These are phyloP conservation scores for Striga hermonthica DNA, from an alignment of 305 asterid species.

Conservation along the genomic window DNA sequence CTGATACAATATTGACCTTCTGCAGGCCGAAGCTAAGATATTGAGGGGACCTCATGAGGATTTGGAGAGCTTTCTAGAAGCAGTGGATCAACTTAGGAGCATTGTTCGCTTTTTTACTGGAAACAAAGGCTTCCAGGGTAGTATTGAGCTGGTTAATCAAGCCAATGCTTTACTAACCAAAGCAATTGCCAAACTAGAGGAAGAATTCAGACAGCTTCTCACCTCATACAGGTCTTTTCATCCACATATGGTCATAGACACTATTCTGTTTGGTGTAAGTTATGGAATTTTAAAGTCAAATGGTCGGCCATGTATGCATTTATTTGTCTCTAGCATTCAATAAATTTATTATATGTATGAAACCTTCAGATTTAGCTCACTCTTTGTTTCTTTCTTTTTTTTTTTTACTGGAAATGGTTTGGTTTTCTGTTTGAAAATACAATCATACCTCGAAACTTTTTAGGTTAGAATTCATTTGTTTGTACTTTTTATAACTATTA, in stretches of 20 bases:
- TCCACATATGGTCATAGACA: slow-evolving; percentile 12
- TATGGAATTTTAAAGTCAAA: neutral
- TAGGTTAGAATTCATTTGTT: neutral
- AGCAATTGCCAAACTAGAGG: slow-evolving; percentile 74
- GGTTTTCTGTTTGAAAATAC: neutral
- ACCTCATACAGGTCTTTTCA: slow-evolving; percentile 58
- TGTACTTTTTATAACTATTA: neutral
- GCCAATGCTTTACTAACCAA: slow-evolving; percentile 63
- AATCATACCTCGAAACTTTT: neutral
- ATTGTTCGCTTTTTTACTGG: slow-evolving; percentile 57
- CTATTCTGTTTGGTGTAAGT: neutral
- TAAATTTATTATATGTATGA: slow-evolving; percentile 3
- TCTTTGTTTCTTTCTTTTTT: neutral
- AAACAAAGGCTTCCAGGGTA: slow-evolving; percentile 58
- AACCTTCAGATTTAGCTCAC: neutral
- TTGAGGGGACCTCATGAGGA: slow-evolving; percentile 94
- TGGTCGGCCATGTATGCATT: neutral
- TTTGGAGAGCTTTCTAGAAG: slow-evolving; percentile 83
- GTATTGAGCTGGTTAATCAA: slow-evolving; percentile 64
- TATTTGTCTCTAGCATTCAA: neutral
- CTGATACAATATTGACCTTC: slow-evolving; percentile 33
- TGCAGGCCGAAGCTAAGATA: slow-evolving; percentile 88
- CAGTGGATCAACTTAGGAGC: slow-evolving; percentile 72
- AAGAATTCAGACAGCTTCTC: slow-evolving; percentile 79
- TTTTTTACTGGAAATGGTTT: neutral